Base-by-base conservation (phyloP, 768 basidiomycete genomes). In the Suillus bovinus region DNA sequence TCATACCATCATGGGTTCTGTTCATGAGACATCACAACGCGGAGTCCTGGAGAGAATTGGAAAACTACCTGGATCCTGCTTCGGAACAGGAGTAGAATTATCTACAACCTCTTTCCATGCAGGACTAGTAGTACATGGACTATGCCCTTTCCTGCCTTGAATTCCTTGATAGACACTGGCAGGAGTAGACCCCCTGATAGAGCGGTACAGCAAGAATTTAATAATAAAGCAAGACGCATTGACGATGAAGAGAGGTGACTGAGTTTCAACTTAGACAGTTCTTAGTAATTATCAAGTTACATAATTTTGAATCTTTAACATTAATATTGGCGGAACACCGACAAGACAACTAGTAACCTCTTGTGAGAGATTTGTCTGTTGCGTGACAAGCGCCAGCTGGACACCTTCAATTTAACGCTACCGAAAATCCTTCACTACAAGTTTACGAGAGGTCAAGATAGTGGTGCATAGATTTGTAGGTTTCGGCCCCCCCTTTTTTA, bases 341-440 rank as follows among this genome's bases (percentile, higher is more conserved):
- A 80, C 88, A 89, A 76, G 91, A 90, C 8, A 91, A 75, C 7
- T 33, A 33, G 7, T 33, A n/a, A n/a, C n/a, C n/a, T n/a, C n/a
- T n/a, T n/a, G n/a, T 84, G 67, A 52, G 74, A 70, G 0, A 8
- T 16, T 49, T 27, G 20, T 38, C 34, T 44, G 8, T 3, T 3
- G 9, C 17, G 7, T 9, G 22, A 13, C 24, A 16, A 14, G 14
- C 14, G 6, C 39, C 33, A n/a, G 47, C 42, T 47, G 42, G 46
- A n/a, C 6, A 29, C 14, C 14, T 5, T 27, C 34, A 27, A 52
- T 38, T 71, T 85, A n/a, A 77, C 82, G 10, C 69, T 84, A 10
- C 85, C 83, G 84, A 86, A 84, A 71, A 81, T 86, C 9, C 80
- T 75, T 0, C 84, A 86, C 67, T 86, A 84, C 71, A 82, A 81